A percentile compares a stretch with the other conserved stretches of the same genome.
Conservation (phyloP, 1,139 yeast species). For the Yamadazyma kanchanaburiensis region DNA sequence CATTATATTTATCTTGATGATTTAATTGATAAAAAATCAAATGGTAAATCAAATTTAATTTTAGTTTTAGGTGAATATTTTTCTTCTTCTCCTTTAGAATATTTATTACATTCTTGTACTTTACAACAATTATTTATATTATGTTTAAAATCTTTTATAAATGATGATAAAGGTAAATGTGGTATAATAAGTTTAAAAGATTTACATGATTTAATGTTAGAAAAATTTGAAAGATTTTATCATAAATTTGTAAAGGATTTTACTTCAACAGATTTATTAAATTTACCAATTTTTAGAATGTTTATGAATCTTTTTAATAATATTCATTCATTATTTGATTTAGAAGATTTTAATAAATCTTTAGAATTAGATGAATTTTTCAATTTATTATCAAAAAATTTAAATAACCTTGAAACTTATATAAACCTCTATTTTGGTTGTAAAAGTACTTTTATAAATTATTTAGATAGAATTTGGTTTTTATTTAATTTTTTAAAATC, state of each 20-base stretch:
- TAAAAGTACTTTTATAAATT: conserved; percentile 22
- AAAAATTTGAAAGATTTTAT: conserved; percentile 9
- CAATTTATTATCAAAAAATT: conserved; percentile 7
- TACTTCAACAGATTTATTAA: conserved; percentile 4
- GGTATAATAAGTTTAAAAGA: conserved; percentile 9
- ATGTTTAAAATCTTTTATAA: conserved; percentile 15
- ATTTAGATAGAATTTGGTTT: conserved; percentile 26
- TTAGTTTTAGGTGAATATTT: conserved; percentile 9
- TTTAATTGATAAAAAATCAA: conserved; percentile 8
- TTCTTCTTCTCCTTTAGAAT: conserved; percentile 14
- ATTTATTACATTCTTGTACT: conserved; percentile 19
- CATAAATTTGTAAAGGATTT: conserved; percentile 10
- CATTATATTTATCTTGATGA: conserved; percentile 22
- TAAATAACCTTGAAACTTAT: conserved; percentile 16
- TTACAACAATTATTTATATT: conserved; percentile 24
- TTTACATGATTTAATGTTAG: conserved; percentile 6
- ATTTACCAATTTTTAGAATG: conserved; percentile 9
- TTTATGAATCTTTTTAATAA: conserved; percentile 9
- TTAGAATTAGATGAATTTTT: conserved; percentile 7
- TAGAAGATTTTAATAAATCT: conserved; percentile 4
- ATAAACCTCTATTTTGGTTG: conserved; percentile 28
- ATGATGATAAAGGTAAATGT: not conserved
- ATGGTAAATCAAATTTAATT: conserved; percentile 13
- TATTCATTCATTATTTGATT: conserved; percentile 8
- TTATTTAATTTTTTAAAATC: conserved; percentile 20